phyloP scores from a whole-genome alignment of 2,329 filamentous ascomycete genomes.

The Amesomyces nigricolor region DNA sequence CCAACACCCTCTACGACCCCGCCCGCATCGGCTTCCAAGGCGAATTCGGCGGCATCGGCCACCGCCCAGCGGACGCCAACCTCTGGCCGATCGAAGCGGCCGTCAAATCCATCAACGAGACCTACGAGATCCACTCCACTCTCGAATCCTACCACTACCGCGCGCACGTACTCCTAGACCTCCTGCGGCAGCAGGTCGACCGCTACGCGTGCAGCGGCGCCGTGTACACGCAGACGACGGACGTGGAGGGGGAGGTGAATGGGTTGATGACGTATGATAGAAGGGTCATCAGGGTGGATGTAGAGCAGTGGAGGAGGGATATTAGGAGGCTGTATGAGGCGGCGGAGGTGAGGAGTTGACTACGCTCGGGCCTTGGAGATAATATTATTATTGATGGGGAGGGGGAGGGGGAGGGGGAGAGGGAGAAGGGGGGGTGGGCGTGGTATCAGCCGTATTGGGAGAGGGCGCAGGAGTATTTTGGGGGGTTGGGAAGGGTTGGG shows the following conservation, averaged over 20 bases:
- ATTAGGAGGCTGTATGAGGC: slow-evolving; percentile 56
- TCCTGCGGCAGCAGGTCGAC: slow-evolving; percentile 57
- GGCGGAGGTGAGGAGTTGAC: slow-evolving; percentile 29
- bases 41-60: slow-evolving; percentile 65
- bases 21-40: slow-evolving; percentile 62
- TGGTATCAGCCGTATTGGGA: no score
- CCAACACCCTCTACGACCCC: slow-evolving; percentile 51
- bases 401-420: no score
- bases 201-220: slow-evolving; percentile 59
- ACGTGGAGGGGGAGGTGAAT: slow-evolving; percentile 70
- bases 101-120: slow-evolving; percentile 56
- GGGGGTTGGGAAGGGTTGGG: no score
- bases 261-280: slow-evolving; percentile 66
- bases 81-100: slow-evolving; percentile 59
- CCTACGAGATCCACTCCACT: slow-evolving; percentile 59
- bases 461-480: no score
- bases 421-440: no score
- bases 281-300: slow-evolving; percentile 51
- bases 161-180: slow-evolving; percentile 52
- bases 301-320: slow-evolving; percentile 53
- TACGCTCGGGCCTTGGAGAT: no score
- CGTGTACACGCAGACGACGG: slow-evolving; percentile 69
- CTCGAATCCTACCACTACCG: slow-evolving; percentile 62
- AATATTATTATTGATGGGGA: no score
- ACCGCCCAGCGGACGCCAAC: slow-evolving; percentile 57